Percentiles rank a stretch among this genome's conserved stretches.
Evolutionary conservation across 352 stramenopile species (phyloP).

Genomic region (Globisporangium middletonii): DNA sequence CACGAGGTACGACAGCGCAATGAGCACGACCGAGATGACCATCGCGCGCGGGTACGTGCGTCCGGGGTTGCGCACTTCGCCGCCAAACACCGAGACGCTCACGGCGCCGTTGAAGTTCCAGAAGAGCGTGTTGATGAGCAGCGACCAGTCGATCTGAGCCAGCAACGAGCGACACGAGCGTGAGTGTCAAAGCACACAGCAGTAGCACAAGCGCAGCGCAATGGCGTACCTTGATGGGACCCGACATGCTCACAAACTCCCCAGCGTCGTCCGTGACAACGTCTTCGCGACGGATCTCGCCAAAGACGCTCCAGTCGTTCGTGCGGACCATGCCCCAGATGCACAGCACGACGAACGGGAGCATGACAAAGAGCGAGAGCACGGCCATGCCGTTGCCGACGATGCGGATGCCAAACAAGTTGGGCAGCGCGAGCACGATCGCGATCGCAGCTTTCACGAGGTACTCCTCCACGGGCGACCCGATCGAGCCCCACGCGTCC

Average conservation of each 20-base stretch:
- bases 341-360: slow-evolving; percentile 83
- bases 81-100: slow-evolving; percentile 80
- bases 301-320: slow-evolving; percentile 29
- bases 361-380: slow-evolving; percentile 84
- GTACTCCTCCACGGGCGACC: slow-evolving; percentile 24
- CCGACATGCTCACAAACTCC: slow-evolving; percentile 34
- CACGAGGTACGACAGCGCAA: slow-evolving; percentile 82
- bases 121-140: slow-evolving; percentile 92
- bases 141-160: slow-evolving; percentile 52
- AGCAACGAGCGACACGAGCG: not conserved
- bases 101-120: slow-evolving; percentile 96
- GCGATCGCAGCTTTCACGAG: slow-evolving; percentile 39
- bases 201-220: not conserved
- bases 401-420: slow-evolving; percentile 63
- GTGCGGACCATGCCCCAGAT: slow-evolving; percentile 25
- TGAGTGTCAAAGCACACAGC: not conserved
- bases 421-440: slow-evolving; percentile 31
- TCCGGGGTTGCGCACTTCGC: slow-evolving; percentile 80
- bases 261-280: slow-evolving; percentile 25
- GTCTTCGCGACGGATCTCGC: slow-evolving; percentile 28
- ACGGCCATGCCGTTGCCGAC: slow-evolving; percentile 72
- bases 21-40: slow-evolving; percentile 69
- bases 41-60: slow-evolving; percentile 82
- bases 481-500: slow-evolving; percentile 29
- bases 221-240: slow-evolving; percentile 5